Percentiles rank a stretch among this genome's conserved stretches.
phyloP scores from a whole-genome alignment of 2,329 filamentous ascomycete genomes.

The Fusarium nematophilum region DNA sequence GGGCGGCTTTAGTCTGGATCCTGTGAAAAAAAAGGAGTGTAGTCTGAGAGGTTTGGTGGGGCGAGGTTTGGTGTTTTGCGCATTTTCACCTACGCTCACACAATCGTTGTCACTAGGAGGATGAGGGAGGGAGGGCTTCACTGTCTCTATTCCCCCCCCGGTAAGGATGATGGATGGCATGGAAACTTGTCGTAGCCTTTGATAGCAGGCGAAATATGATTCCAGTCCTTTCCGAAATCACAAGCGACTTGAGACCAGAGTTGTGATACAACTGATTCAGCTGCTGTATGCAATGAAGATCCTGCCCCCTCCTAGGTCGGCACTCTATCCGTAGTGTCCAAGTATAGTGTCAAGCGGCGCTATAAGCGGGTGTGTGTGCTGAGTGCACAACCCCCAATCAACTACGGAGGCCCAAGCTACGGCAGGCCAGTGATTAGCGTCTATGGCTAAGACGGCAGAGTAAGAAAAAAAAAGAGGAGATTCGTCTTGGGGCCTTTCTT shows the following conservation, averaged over 20 bases:
- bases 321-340: constrained; percentile 9
- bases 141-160: constrained; percentile 27
- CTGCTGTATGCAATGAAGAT: too few species aligned
- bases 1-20: constrained; percentile 44
- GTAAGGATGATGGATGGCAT: too few species aligned
- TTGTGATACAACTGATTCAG: too few species aligned
- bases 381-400: constrained; percentile 6
- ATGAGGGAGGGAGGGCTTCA: constrained; percentile 18
- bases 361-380: constrained; percentile 18
- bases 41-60: constrained; percentile 27
- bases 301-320: too few species aligned
- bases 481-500: too few species aligned
- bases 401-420: background rate
- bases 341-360: constrained; percentile 14
- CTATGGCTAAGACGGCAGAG: background rate
- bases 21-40: constrained; percentile 31
- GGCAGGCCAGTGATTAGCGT: constrained; percentile 6
- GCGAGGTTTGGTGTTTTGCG: constrained; percentile 22
- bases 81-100: constrained; percentile 6
- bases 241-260: too few species aligned
- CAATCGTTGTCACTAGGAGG: background rate
- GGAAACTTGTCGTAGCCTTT: constrained; percentile 15
- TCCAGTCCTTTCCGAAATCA: constrained; percentile 32
- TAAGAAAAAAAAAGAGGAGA: too few species aligned
- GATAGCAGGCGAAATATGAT: constrained; percentile 33